These are phyloP conservation scores for Phytophthora cajani DNA, from an alignment of 352 stramenopile genomes.

Conservation along the genomic window DNA sequence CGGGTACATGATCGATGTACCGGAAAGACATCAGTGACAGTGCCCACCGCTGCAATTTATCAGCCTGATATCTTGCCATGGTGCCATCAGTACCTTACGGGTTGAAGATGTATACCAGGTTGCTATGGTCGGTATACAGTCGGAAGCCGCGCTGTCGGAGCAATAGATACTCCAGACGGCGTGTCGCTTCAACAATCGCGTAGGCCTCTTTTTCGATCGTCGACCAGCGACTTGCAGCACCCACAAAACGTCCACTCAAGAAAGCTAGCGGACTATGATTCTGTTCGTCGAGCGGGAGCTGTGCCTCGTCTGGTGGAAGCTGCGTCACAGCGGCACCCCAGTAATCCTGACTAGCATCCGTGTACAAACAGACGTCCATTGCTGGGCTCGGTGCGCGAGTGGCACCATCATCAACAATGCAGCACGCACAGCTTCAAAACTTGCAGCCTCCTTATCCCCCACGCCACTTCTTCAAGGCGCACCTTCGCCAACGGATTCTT, in stretches of 20 bases:
- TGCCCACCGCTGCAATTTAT: background rate
- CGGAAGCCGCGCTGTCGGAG: background rate
- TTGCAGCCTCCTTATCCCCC: background rate
- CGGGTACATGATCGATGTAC: background rate
- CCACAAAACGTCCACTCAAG: background rate
- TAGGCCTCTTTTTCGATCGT: background rate
- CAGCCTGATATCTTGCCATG: background rate
- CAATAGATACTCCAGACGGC: background rate
- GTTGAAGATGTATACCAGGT: background rate
- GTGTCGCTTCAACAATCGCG: background rate
- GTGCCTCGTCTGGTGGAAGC: background rate
- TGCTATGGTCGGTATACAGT: background rate
- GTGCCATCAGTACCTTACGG: background rate
- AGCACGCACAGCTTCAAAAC: background rate
- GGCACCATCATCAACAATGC: background rate
- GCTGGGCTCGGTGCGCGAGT: background rate
- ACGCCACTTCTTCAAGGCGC: background rate
- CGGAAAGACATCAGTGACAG: background rate
- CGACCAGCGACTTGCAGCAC: background rate
- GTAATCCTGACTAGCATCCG: background rate
- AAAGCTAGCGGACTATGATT: background rate
- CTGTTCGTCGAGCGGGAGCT: background rate
- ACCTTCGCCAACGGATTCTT: background rate
- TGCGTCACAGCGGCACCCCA: background rate
- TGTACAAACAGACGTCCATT: background rate